Conservation (phyloP, 495 filamentous ascomycete genomes). For the Pseudevernia furfuracea region DNA sequence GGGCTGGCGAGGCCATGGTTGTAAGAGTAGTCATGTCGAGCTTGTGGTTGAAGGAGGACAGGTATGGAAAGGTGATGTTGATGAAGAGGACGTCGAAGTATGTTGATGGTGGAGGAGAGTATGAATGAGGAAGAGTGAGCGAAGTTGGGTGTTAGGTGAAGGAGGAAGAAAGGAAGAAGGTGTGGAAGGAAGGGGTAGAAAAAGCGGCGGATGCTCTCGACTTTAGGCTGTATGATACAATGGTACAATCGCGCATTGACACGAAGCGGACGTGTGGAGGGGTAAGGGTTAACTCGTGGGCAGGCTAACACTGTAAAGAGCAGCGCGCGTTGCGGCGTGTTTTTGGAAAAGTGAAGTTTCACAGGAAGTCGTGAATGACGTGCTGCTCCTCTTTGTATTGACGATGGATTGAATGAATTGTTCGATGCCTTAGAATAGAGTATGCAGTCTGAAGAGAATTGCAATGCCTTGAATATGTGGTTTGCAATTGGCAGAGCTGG, state of each 20-base stretch:
- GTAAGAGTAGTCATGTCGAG: slow-evolving; percentile 18
- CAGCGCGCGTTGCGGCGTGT: slow-evolving; percentile 20
- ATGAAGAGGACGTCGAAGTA: background rate
- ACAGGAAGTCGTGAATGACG: background rate
- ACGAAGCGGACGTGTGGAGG: slow-evolving; percentile 16
- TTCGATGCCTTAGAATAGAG: slow-evolving; percentile 10
- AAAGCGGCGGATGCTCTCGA: slow-evolving; percentile 2
- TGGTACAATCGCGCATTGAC: slow-evolving; percentile 15
- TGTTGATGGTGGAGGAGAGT: slow-evolving; percentile 2
- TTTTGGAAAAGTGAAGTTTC: background rate
- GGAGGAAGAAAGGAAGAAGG: slow-evolving; percentile 1
- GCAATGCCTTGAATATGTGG: background rate
- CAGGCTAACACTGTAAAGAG: too few species aligned
- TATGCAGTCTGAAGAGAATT: background rate
- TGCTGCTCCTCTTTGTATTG: background rate
- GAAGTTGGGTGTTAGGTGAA: background rate
- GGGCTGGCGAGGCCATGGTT: slow-evolving; percentile 26
- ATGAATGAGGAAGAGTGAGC: background rate
- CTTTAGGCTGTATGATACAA: slow-evolving; percentile 8
- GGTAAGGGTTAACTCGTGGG: slow-evolving; percentile 7
- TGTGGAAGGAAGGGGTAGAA: background rate
- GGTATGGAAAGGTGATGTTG: background rate
- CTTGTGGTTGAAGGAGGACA: background rate
- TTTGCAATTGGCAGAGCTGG: background rate
- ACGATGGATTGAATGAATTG: background rate